phyloP scores from a whole-genome alignment of 768 basidiomycete species.

The Boletellus sp. region DNA sequence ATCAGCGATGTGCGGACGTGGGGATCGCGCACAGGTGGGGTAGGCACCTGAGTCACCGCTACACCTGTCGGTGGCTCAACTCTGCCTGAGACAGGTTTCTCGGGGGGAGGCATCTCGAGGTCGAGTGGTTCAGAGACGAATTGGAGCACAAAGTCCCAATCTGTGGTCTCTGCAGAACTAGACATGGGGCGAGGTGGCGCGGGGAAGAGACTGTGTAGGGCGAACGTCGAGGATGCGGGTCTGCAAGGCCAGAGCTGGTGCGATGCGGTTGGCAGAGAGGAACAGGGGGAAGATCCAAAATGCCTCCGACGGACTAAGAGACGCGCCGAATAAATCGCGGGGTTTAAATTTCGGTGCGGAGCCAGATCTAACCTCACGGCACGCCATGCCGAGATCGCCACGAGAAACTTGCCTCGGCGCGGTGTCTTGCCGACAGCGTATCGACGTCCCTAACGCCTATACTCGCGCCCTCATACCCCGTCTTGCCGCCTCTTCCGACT shows the following conservation, averaged over 20 bases:
- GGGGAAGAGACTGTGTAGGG: neutral
- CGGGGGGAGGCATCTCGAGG: slow-evolving; percentile 30
- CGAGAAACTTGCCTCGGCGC: no score
- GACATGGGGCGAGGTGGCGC: slow-evolving; percentile 16
- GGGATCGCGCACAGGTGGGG: slow-evolving; percentile 52
- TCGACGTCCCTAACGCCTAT: no score
- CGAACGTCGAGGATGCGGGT: neutral
- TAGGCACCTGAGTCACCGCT: slow-evolving; percentile 47
- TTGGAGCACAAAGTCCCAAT: slow-evolving; percentile 63
- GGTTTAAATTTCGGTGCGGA: slow-evolving; percentile 16
- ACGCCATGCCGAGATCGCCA: slow-evolving; percentile 10
- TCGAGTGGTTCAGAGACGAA: slow-evolving; percentile 49
- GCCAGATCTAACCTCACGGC: slow-evolving; percentile 8
- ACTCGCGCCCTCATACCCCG: neutral
- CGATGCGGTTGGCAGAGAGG: slow-evolving; percentile 2
- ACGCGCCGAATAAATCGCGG: slow-evolving; percentile 9
- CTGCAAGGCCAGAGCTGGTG: neutral
- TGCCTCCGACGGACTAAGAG: neutral
- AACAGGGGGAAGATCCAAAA: slow-evolving; percentile 19
- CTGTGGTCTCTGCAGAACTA: slow-evolving; percentile 40
- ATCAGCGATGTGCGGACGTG: slow-evolving; percentile 1
- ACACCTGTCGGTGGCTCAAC: slow-evolving; percentile 13
- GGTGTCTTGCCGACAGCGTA: slow-evolving; percentile 9
- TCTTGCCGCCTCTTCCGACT: slow-evolving; percentile 20
- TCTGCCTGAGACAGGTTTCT: slow-evolving; percentile 35